phyloP scores from a whole-genome alignment of 495 filamentous ascomycete genomes.

The Entonaema liquescens region DNA sequence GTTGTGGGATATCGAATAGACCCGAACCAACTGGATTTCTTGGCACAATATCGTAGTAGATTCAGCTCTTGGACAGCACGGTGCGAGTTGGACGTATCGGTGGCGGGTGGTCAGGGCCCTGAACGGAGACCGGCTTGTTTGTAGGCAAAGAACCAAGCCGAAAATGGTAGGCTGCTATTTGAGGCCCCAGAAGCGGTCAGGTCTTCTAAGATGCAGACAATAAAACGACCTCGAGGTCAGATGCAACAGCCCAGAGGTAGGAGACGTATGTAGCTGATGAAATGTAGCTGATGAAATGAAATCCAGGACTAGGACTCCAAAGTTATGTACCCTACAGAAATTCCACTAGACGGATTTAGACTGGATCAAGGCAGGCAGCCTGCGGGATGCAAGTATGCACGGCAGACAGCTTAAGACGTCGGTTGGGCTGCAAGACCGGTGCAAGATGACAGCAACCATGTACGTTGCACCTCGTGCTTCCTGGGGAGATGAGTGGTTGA shows the following conservation, averaged over 20 bases:
- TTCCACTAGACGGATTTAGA: slow-evolving; percentile 19
- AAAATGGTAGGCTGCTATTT: slow-evolving; percentile 36
- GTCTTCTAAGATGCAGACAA: slow-evolving; percentile 28
- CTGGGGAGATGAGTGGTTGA: slow-evolving; percentile 15
- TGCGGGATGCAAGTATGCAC: slow-evolving; percentile 38
- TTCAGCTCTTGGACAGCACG: slow-evolving; percentile 24
- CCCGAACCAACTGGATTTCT: slow-evolving; percentile 6
- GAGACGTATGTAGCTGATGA: slow-evolving; percentile 1
- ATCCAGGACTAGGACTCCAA: slow-evolving; percentile 23
- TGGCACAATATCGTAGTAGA: slow-evolving; percentile 9
- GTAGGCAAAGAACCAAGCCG: slow-evolving; percentile 18
- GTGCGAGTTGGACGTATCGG: slow-evolving; percentile 21
- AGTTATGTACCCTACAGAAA: slow-evolving; percentile 22
- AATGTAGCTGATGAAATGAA: slow-evolving; percentile 11
- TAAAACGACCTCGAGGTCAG: slow-evolving; percentile 23
- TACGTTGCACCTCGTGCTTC: slow-evolving; percentile 38
- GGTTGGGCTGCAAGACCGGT: slow-evolving; percentile 40
- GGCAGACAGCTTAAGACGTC: slow-evolving; percentile 26
- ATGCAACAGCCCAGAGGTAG: slow-evolving; percentile 17
- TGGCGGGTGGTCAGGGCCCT: slow-evolving; percentile 17
- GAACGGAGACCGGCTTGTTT: slow-evolving; percentile 33
- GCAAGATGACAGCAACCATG: slow-evolving; percentile 31
- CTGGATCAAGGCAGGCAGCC: slow-evolving; percentile 27
- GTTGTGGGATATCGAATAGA: slow-evolving; percentile 4
- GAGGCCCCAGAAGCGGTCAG: slow-evolving; percentile 31